phyloP scores from a whole-genome alignment of 805 yeast species.

The Limtongia smithiae region DNA sequence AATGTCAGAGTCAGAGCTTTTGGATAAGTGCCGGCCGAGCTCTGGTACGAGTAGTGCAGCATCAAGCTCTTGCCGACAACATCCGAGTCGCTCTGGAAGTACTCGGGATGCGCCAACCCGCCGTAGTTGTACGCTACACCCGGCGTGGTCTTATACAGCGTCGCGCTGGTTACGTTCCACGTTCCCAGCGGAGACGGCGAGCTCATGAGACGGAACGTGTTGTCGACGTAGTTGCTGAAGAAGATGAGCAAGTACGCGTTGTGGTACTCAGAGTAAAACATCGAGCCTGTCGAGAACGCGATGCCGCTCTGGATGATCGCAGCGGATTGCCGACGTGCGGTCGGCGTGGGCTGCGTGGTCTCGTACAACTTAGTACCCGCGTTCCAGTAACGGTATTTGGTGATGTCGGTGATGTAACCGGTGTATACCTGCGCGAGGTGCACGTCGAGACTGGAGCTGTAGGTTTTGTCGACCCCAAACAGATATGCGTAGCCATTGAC shows the following conservation, averaged over 20 bases:
- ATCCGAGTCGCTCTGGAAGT: constrained; percentile 2
- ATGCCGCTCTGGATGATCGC: constrained; percentile 9
- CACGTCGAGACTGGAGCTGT: constrained; percentile 7
- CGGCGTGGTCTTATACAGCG: background rate
- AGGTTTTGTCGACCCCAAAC: constrained; percentile 3
- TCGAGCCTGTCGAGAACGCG: constrained; percentile 14
- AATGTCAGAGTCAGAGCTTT: background rate
- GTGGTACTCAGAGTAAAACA: constrained; percentile 13
- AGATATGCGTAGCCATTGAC: constrained; percentile 11
- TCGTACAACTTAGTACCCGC: background rate
- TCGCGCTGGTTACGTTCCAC: constrained; percentile 3
- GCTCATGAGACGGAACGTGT: background rate
- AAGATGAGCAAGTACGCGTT: constrained; percentile 7
- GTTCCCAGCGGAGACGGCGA: constrained; percentile 12
- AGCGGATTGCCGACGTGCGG: constrained; percentile 6
- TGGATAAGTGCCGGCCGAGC: constrained; percentile 3
- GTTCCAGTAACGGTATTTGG: constrained; percentile 5
- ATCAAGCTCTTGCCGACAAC: constrained; percentile 5
- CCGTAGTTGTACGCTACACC: constrained; percentile 16
- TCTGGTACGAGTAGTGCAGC: constrained; percentile 13
- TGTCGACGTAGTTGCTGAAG: constrained; percentile 13
- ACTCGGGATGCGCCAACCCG: constrained; percentile 3
- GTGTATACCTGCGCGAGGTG: constrained; percentile 11
- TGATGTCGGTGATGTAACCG: background rate
- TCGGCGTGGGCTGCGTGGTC: constrained; percentile 5